These are phyloP conservation scores for Pseudohalonectria lignicola DNA, from an alignment of 2,329 filamentous ascomycete species.

Conservation along the genomic window DNA sequence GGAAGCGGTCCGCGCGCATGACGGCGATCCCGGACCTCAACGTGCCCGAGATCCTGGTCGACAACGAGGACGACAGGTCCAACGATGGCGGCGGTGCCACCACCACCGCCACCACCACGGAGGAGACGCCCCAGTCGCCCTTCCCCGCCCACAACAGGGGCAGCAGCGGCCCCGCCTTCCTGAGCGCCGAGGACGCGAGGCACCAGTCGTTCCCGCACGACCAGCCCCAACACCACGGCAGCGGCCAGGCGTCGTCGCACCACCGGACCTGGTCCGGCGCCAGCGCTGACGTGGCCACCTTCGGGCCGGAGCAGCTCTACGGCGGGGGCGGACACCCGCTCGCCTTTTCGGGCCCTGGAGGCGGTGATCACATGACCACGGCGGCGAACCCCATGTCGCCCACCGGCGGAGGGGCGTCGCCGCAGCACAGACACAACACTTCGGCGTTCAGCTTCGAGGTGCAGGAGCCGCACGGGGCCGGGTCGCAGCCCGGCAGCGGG, in stretches of 20 bases:
- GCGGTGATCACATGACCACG: neutral
- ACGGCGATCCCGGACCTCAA: slow-evolving; percentile 66
- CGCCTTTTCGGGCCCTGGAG: slow-evolving; percentile 32
- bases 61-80: slow-evolving; percentile 53
- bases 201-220: slow-evolving; percentile 8
- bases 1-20: slow-evolving; percentile 66
- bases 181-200: slow-evolving; percentile 21
- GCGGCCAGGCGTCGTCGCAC: slow-evolving; percentile 15
- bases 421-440: slow-evolving; percentile 28
- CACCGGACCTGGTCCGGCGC: slow-evolving; percentile 31
- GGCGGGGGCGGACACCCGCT: slow-evolving; percentile 38
- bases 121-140: slow-evolving; percentile 13
- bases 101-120: slow-evolving; percentile 4
- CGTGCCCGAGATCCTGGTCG: slow-evolving; percentile 83
- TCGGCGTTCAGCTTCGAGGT: slow-evolving; percentile 50
- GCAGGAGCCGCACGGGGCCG: slow-evolving; percentile 27
- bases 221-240: slow-evolving; percentile 8
- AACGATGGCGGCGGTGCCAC: no score
- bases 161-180: slow-evolving; percentile 16
- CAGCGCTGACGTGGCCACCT: slow-evolving; percentile 22
- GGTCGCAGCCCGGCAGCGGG: slow-evolving; percentile 12
- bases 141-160: slow-evolving; percentile 15
- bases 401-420: slow-evolving; percentile 12
- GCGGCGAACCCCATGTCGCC: neutral
- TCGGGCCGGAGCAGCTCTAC: slow-evolving; percentile 27